A percentile compares a stretch with the other conserved stretches of the same genome.
phyloP scores from a whole-genome alignment of 2,329 filamentous ascomycete species.

The Ascochyta viciae-villosae region DNA sequence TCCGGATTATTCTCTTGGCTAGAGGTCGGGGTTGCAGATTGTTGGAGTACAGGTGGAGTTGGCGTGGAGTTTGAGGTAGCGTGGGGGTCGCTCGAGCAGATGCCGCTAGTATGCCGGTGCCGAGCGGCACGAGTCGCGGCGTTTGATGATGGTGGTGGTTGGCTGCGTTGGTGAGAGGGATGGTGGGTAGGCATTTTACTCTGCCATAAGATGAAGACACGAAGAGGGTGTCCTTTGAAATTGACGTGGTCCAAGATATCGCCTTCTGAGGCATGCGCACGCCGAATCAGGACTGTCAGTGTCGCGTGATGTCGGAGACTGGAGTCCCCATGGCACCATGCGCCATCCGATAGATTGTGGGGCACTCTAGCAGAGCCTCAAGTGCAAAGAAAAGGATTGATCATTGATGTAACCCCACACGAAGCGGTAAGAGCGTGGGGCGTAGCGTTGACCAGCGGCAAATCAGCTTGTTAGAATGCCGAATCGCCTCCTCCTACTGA shows the following conservation, averaged over 20 bases:
- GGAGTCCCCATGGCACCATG: conserved; percentile 14
- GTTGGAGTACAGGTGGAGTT: conserved; percentile 12
- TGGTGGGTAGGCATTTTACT: not conserved
- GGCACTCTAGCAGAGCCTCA: conserved; percentile 17
- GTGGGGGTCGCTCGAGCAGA: conserved; percentile 11
- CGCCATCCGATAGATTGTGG: conserved; percentile 13
- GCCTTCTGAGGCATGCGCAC: not conserved
- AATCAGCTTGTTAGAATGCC: conserved; percentile 5
- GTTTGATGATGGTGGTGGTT: conserved; percentile 6
- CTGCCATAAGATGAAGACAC: not conserved
- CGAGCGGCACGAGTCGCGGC: conserved; percentile 14
- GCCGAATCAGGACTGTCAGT: not conserved
- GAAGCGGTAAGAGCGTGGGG: conserved; percentile 3
- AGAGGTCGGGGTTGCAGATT: conserved; percentile 4
- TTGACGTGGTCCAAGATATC: not conserved
- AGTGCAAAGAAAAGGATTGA: conserved; percentile 1
- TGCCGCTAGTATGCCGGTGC: conserved; percentile 2
- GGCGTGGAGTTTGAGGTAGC: conserved; percentile 4
- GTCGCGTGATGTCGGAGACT: conserved; percentile 7
- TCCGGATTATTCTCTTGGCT: conserved; percentile 12
- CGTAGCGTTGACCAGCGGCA: not conserved
- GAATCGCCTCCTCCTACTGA: not conserved
- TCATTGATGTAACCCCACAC: conserved; percentile 14
- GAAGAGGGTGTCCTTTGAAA: not conserved
- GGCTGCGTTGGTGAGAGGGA: not conserved